Evolutionary conservation across 2,329 filamentous ascomycete genomes (phyloP).

Genomic region (Diplodia sapinea): DNA sequence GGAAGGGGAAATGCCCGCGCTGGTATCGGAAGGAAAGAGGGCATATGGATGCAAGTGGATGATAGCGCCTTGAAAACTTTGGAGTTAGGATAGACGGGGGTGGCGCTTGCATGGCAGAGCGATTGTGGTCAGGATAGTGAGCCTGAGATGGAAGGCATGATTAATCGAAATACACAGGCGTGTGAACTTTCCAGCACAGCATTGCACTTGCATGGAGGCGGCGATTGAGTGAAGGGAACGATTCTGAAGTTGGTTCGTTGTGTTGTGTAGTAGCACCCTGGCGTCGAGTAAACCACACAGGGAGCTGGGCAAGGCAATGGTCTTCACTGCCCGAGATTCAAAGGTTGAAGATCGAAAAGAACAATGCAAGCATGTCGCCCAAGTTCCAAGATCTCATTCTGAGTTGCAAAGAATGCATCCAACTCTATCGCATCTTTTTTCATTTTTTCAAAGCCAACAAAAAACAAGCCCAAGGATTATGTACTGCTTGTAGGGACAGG

Average conservation of each 20-base stretch:
- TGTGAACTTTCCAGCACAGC: not conserved
- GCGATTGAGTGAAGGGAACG: not conserved
- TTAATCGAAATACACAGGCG: not conserved
- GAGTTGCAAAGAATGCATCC: not conserved
- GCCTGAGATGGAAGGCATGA: not conserved
- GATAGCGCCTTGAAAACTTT: not conserved
- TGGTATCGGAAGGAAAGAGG: not conserved
- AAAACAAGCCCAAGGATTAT: not conserved
- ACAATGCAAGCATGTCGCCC: not conserved
- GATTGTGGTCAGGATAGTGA: not conserved
- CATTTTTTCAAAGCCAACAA: not conserved
- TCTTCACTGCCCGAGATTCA: not conserved
- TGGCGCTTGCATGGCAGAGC: not conserved
- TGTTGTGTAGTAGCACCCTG: not conserved
- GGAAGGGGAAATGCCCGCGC: no score
- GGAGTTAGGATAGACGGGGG: not conserved
- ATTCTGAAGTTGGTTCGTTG: constrained; percentile 15
- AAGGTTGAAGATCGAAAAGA: not conserved
- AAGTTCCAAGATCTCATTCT: not conserved
- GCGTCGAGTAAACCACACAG: not conserved
- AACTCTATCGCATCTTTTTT: not conserved
- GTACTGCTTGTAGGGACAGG: not conserved
- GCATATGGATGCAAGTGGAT: not conserved
- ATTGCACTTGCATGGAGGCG: not conserved
- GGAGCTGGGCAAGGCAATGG: not conserved